These are phyloP conservation scores for Sporisorium exsertum DNA, from an alignment of 1,284 basidiomycete genomes.

Conservation along the genomic window DNA sequence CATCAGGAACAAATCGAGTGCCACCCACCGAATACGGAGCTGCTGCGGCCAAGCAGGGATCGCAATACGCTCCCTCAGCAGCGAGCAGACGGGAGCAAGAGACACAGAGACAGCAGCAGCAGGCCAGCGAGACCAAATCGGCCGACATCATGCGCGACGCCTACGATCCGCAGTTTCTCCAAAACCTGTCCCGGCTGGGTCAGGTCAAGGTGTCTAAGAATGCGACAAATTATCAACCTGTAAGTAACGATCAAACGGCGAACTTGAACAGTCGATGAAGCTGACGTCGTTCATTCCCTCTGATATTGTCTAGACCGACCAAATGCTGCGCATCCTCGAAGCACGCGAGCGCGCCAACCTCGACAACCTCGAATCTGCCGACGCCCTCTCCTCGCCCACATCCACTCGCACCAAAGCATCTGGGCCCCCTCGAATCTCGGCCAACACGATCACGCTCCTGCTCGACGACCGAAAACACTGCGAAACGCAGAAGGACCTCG, in stretches of 20 bases:
- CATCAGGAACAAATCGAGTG: slow-evolving; percentile 7
- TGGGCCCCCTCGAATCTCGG: slow-evolving; percentile 23
- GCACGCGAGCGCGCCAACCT: slow-evolving; percentile 39
- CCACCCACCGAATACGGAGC: slow-evolving; percentile 34
- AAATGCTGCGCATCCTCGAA: slow-evolving; percentile 54
- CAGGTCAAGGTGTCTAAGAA: slow-evolving; percentile 50
- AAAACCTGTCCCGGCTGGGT: slow-evolving; percentile 46
- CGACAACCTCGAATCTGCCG: slow-evolving; percentile 21
- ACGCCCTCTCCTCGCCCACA: neutral
- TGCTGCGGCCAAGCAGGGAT: slow-evolving; percentile 19
- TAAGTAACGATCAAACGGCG: slow-evolving; percentile 8
- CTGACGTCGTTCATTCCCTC: neutral
- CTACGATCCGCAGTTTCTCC: slow-evolving; percentile 50
- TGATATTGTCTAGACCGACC: slow-evolving; percentile 30
- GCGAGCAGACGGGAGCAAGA: slow-evolving; percentile 29
- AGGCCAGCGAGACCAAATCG: slow-evolving; percentile 45
- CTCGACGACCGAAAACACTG: slow-evolving; percentile 56
- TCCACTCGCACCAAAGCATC: slow-evolving; percentile 6
- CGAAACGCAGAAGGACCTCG: slow-evolving; percentile 42
- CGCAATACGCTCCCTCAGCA: slow-evolving; percentile 30
- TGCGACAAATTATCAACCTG: slow-evolving; percentile 44
- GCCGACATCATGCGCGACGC: slow-evolving; percentile 54
- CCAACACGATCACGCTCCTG: slow-evolving; percentile 40
- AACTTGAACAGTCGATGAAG: neutral
- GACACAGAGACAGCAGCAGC: slow-evolving; percentile 31